Evolutionary conservation across 805 yeast genomes (phyloP), one percentile per base, ranked within the genome.

Genomic region (Yamadazyma kitorensis): DNA sequence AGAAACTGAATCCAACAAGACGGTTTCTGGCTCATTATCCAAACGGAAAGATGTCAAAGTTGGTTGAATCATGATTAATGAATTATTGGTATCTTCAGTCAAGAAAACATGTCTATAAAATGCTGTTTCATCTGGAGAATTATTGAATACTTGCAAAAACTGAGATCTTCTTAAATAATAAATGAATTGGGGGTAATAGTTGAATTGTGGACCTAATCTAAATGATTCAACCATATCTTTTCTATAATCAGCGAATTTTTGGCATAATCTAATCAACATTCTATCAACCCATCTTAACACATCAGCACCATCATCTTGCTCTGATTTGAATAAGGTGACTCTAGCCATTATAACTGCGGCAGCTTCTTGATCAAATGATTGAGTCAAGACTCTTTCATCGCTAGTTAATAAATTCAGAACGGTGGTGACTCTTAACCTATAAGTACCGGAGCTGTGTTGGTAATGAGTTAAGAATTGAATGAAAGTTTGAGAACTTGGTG

Each of bases 231-330:
- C 57, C 17, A 61, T 65, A 19, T 74, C 74, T 37, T 65, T 65
- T 26, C 59, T 58, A 52, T 71, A 80, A 17, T 66, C 57, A 2
- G 64, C 61, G 37, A 61, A 61, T 29, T 64, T 51, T 9, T 52
- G 39, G 37, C 70, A 63, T 39, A 53, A 60, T 24, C 61, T 61
- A 34, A 64, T 49, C 17, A 62, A 48, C 37, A 51, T 38, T 49
- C 95, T 80, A 65, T 93, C 98, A 42, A 87, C 81, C 97, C 97
- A 91, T 60, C 95, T 73, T 53, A 89, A 74, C 15, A 91, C 85
- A 57, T 91, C 98, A 10, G 94, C 89, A 27, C 93, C 93, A 51
- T 87, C 95, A 52, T 88, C 96, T 45, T 68, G 72, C 47, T 67
- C 72, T 17, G 83, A 75, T 58, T 88, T 88, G 71, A 76, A 82